These are phyloP conservation scores for Colletotrichum eleusines DNA, from an alignment of 2,329 filamentous ascomycete species.

Conservation along the genomic window DNA sequence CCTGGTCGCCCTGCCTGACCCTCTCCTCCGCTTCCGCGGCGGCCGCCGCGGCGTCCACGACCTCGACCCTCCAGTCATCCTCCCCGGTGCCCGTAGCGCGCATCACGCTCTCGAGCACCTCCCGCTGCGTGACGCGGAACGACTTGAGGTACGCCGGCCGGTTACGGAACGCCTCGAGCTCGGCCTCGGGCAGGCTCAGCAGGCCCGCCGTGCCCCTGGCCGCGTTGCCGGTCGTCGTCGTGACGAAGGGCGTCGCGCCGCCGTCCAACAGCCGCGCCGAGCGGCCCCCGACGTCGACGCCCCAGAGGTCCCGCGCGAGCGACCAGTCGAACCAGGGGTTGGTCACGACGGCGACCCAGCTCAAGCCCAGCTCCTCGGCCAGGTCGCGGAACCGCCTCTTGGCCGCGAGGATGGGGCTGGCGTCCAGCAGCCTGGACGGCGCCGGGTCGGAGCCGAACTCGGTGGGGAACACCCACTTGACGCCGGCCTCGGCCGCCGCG, in stretches of 20 bases:
- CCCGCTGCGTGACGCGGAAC: conserved; percentile 70
- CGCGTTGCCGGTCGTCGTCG: conserved; percentile 69
- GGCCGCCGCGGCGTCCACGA: conserved; percentile 59
- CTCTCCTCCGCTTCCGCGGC: conserved; percentile 59
- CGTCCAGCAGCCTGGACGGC: conserved; percentile 43
- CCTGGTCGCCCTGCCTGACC: conserved; percentile 62
- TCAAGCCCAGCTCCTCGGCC: conserved; percentile 48
- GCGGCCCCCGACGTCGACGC: conserved; percentile 49
- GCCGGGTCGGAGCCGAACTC: conserved; percentile 53
- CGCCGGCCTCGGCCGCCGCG: conserved; percentile 66
- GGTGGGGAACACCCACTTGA: conserved; percentile 69
- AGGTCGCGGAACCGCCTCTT: conserved; percentile 47
- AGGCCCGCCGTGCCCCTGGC: conserved; percentile 55
- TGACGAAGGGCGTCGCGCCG: conserved; percentile 67
- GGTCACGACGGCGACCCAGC: conserved; percentile 50
- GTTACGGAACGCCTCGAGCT: conserved; percentile 54
- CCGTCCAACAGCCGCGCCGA: conserved; percentile 62
- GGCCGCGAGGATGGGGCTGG: conserved; percentile 42
- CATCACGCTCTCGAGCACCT: conserved; percentile 73
- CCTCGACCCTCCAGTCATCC: conserved; percentile 65
- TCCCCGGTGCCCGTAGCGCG: conserved; percentile 69
- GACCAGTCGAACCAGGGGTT: conserved; percentile 52
- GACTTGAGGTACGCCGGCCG: conserved; percentile 65
- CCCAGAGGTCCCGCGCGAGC: conserved; percentile 47
- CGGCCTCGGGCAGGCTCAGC: conserved; percentile 53